Evolutionary conservation across 148 eudicot species (phyloP), one percentile per base, ranked within the genome.

Genomic region (Arctostaphylos glauca): DNA sequence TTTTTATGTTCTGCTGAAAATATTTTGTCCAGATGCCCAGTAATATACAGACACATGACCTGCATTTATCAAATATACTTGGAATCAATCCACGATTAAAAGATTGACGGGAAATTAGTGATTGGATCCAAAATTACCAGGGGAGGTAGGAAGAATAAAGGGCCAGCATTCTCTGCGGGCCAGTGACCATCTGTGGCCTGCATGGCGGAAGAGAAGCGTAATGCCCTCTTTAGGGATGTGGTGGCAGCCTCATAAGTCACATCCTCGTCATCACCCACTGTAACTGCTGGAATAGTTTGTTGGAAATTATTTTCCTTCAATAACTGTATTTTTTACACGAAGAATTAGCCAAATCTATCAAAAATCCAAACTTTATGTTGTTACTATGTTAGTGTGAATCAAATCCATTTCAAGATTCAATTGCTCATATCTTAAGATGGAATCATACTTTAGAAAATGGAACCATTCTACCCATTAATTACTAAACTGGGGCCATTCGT

Each of bases 141-240:
- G 48, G 85, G 85, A 79, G 85, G 85, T 5, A 79, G 15, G 60
- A 83, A 83, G 72, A 43, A 83, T 6, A 83, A 47, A 9, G 85
- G 85, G 5, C 85, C 85, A 0, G 85, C 82, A 70, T 83, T 83
- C 59, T 83, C 85, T 2, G 85, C 85, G 1, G 85, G 77, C 85
- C 85, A 83, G 23, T 83, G 85, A 9, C 85, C 85, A 60, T 83
- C 85, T 12, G 46, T 78, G 14, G 78, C 67, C 54, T 83, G 85
- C 71, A 83, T 83, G 3, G 82, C 85, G 2, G 59, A 74, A 16
- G 48, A 47, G 54, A 78, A 83, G 5, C 19, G 47, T 10, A 79
- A 31, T 2, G 82, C 85, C 50, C 82, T 71, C 56, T 83, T 78
- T 48, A 83, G 5, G 9, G 85, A 23, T 8, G 16, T 16, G 6